These are phyloP conservation scores for Pythium vanterpoolii DNA, from an alignment of 352 stramenopile species.

Conservation along the genomic window DNA sequence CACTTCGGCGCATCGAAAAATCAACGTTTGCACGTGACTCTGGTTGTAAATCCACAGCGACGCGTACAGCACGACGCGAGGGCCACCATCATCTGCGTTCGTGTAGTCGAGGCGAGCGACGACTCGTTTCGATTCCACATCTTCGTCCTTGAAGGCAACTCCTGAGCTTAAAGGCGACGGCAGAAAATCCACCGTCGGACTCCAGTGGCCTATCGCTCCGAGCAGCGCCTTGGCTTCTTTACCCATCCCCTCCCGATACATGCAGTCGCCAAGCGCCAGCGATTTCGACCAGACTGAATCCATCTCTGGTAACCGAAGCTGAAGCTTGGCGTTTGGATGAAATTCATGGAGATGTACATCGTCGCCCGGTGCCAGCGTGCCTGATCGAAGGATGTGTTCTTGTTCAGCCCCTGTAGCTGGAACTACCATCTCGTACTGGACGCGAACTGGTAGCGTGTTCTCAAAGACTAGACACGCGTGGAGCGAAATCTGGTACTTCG, in stretches of 20 bases:
- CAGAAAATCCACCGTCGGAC: constrained; percentile 73
- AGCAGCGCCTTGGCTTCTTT: constrained; percentile 62
- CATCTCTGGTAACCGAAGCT: constrained; percentile 80
- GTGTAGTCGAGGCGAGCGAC: constrained; percentile 83
- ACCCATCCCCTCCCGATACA: constrained; percentile 77
- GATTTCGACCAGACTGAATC: constrained; percentile 78
- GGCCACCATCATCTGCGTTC: constrained; percentile 73
- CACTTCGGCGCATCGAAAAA: constrained; percentile 73
- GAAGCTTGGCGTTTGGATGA: constrained; percentile 63
- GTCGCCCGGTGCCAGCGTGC: constrained; percentile 78
- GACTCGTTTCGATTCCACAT: constrained; percentile 60
- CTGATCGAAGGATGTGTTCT: constrained; percentile 43
- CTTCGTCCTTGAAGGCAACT: constrained; percentile 65
- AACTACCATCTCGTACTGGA: constrained; percentile 76
- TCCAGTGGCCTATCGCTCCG: constrained; percentile 44
- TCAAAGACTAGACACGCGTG: constrained; percentile 85
- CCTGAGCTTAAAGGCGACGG: constrained; percentile 47
- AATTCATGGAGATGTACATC: constrained; percentile 84
- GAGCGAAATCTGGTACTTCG: constrained; percentile 85
- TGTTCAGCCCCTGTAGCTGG: constrained; percentile 15
- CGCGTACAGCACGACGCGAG: constrained; percentile 79
- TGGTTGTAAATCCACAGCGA: constrained; percentile 91
- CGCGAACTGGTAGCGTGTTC: constrained; percentile 83
- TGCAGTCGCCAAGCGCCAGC: constrained; percentile 74
- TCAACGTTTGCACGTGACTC: constrained; percentile 74